Conservation (phyloP, 2,329 filamentous ascomycete species). For the Verticillium alfalfae region DNA sequence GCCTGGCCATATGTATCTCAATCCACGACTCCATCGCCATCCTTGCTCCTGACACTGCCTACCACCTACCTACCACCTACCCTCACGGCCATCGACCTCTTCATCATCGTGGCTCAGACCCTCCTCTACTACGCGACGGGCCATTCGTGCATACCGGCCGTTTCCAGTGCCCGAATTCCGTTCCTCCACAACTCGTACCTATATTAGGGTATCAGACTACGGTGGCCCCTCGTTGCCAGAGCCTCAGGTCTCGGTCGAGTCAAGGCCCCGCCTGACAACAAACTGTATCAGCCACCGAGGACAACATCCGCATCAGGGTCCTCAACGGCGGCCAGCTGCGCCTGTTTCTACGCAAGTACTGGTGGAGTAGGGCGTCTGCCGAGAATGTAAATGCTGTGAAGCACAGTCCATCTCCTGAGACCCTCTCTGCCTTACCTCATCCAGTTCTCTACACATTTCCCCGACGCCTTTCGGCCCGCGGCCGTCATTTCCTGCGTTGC, state of each 20-base stretch:
- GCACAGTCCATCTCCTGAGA: not conserved
- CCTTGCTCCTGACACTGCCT: not conserved
- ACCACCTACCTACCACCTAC: not conserved
- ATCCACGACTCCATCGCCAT: not conserved
- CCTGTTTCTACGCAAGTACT: not conserved
- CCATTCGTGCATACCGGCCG: not conserved
- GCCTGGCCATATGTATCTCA: not conserved
- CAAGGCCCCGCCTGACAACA: not conserved
- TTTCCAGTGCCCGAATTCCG: not conserved
- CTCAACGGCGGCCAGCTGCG: not conserved
- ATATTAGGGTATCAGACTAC: no score
- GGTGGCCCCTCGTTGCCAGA: not conserved
- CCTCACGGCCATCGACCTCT: not conserved
- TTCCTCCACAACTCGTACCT: not conserved
- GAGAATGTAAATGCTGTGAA: not conserved
- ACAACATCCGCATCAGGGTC: not conserved
- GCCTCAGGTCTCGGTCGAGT: not conserved
- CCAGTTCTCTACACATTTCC: not conserved
- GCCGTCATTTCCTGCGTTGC: not conserved
- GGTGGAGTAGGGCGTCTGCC: not conserved
- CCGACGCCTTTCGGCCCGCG: not conserved
- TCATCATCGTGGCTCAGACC: not conserved
- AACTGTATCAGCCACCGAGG: not conserved
- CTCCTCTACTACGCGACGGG: not conserved
- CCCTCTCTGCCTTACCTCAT: not conserved